phyloP scores from a whole-genome alignment of 2,329 filamentous ascomycete genomes.

The Colletotrichum echinochloae region DNA sequence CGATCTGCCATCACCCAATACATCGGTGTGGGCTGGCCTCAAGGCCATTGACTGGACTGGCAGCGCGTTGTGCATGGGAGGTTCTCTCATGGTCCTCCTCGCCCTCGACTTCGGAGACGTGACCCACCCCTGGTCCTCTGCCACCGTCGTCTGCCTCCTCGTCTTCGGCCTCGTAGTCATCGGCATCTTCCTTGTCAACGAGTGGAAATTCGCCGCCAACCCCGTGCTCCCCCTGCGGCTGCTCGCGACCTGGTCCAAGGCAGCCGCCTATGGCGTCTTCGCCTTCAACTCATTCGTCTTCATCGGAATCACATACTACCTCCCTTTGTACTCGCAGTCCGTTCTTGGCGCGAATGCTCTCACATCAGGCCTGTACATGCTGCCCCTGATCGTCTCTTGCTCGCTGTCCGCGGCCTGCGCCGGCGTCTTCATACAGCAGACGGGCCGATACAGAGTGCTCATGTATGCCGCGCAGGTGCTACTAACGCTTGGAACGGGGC shows the following conservation, averaged over 20 bases:
- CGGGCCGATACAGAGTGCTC: slow-evolving; percentile 71
- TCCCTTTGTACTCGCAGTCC: slow-evolving; percentile 61
- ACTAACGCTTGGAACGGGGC: slow-evolving; percentile 73
- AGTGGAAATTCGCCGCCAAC: slow-evolving; percentile 46
- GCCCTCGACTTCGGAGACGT: slow-evolving; percentile 63
- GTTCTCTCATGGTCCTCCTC: slow-evolving; percentile 51
- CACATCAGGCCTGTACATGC: slow-evolving; percentile 49
- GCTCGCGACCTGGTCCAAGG: slow-evolving; percentile 63
- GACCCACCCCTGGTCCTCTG: slow-evolving; percentile 80
- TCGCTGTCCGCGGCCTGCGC: slow-evolving; percentile 41
- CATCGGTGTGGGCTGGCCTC: slow-evolving; percentile 71
- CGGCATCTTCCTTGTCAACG: slow-evolving; percentile 51
- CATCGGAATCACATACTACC: slow-evolving; percentile 65
- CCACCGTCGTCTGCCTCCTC: slow-evolving; percentile 60
- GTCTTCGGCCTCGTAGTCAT: slow-evolving; percentile 62
- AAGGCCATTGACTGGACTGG: slow-evolving; percentile 66
- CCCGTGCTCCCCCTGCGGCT: slow-evolving; percentile 56
- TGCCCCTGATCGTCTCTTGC: slow-evolving; percentile 47
- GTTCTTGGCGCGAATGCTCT: slow-evolving; percentile 51
- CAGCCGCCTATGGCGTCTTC: slow-evolving; percentile 74
- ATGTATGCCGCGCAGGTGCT: slow-evolving; percentile 70
- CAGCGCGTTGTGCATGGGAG: slow-evolving; percentile 53
- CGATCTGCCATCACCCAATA: slow-evolving; percentile 77
- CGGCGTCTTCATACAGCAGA: slow-evolving; percentile 64
- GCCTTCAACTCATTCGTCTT: slow-evolving; percentile 78